Base-by-base conservation (phyloP, 768 basidiomycete species). In the Neoboletus magnificus region DNA sequence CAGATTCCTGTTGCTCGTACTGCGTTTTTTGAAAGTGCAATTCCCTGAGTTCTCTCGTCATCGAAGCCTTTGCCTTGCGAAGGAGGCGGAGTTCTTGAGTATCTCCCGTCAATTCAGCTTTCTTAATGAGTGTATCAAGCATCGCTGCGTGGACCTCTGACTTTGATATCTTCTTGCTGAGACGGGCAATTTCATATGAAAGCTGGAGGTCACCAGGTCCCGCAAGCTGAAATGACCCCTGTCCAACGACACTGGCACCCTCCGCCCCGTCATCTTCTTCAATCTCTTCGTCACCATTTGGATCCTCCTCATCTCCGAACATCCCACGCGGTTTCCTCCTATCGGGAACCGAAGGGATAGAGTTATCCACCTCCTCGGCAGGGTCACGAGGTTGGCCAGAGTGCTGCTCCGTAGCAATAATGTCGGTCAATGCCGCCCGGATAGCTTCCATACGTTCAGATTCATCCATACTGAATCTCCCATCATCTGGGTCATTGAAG, bases 41-140 rank as follows among this genome's bases (percentile, higher is more conserved):
- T 64, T 93, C 87, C 30, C 94, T 79, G 39, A 94, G 75, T 65
- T 98, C 94, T 53, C 92, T 78, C 16, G 78, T 82, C 75, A 98
- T 82, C 0, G 91, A 83, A 10, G 86, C 80, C 68, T 89, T 91
- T 2, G 93, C 95, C 63, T 84, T 89, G 56, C 77, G 82, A 46
- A 98, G 82, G 42, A 98, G 79, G 55, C 81, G 82, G 22, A 96
- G 80, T 71, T 98, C 95, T 63, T 89, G 86, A 1, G 82, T 84
- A 66, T 92, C 93, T 0, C 95, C 97, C 5, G 91, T 92, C 37
- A 98, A 75, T 66, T 98, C 97, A 1, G 97, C 97, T 69, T 96
- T 95, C 64, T 91, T 91, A 65, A 97, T 92, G 42, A 98, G 76
- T 1, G 86, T 89, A 56, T 91, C 87, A 5, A 99, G 80, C 76